Base-by-base conservation (phyloP, 805 yeast genomes). In the Saturnispora saitoi region DNA sequence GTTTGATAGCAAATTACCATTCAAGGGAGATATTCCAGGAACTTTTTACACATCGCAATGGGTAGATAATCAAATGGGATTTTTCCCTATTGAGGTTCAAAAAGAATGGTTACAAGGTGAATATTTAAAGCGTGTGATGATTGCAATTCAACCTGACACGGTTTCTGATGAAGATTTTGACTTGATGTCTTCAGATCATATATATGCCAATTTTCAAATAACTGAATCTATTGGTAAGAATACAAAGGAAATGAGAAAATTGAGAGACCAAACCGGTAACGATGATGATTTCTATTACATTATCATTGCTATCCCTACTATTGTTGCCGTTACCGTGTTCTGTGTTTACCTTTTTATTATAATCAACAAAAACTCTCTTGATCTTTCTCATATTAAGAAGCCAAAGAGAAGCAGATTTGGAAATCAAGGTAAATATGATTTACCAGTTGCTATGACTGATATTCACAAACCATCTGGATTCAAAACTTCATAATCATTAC, bases 131-230 rank as follows among this genome's bases (percentile, higher is more conserved):
- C 73, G 75, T 52, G 80, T 85, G 11, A 69, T 81, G 44, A 66
- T 88, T 38, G 71, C 90, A 3, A 73, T 88, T 43, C 96, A 89
- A 64, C 91, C 95, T 1, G 83, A 79, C 48, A 70, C 69, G 41
- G 70, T 81, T 17, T 58, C 70, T 3, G 88, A 82, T 61, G 86
- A 81, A 3, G 90, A 82, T 2, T 83, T 83, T 59, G 71, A 78
- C 52, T 68, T 77, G 12, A 53, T 77, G 53, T 61, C 63, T 11
- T 70, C 63, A 53, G 67, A 53, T 48, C 75, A 54, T 47, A 69
- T 76, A 7, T 70, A 74, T 20, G 66, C 76, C 45, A 73, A 68
- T 48, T 64, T 78, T 50, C 69, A 69, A 41, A 70, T 76, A 54
- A 80, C 81, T 20, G 76, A 84, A 3, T 60, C 72, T 39, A 78